phyloP scores from a whole-genome alignment of 345 rosid species.

The Eucalyptus sp. region DNA sequence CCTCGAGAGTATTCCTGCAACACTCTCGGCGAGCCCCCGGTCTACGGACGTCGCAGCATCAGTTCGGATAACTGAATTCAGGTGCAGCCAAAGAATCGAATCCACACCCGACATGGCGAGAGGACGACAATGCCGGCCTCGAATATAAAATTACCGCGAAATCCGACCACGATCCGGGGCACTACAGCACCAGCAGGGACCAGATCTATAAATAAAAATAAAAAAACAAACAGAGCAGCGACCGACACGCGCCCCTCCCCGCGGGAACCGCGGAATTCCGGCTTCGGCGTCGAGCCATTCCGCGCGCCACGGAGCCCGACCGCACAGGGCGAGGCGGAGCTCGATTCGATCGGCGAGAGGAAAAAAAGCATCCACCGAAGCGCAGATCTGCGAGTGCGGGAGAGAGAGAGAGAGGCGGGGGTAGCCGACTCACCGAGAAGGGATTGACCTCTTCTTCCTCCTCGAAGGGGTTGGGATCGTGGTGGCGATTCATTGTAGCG shows the following conservation, averaged over 20 bases:
- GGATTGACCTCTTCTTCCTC: slow-evolving; percentile 96
- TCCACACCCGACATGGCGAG: background rate
- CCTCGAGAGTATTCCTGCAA: background rate
- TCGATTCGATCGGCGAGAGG: background rate
- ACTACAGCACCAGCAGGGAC: background rate
- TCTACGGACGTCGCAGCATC: background rate
- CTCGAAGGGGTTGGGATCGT: slow-evolving; percentile 90
- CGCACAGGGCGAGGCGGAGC: background rate
- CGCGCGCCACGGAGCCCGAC: background rate
- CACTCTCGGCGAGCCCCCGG: background rate
- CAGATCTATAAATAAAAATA: background rate
- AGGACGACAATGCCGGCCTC: background rate
- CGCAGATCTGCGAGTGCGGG: slow-evolving; percentile 13
- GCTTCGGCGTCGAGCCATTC: background rate
- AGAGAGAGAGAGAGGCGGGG: background rate
- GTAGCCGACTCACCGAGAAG: slow-evolving; percentile 50
- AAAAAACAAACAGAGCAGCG: background rate
- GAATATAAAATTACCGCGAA: background rate
- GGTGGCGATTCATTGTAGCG: slow-evolving; percentile 60
- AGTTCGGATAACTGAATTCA: background rate
- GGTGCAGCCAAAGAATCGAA: background rate
- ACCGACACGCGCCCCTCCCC: background rate
- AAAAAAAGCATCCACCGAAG: background rate
- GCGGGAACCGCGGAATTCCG: background rate
- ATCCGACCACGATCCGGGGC: background rate